phyloP scores from a whole-genome alignment of 2,329 filamentous ascomycete genomes.

The Monosporascus sp. region DNA sequence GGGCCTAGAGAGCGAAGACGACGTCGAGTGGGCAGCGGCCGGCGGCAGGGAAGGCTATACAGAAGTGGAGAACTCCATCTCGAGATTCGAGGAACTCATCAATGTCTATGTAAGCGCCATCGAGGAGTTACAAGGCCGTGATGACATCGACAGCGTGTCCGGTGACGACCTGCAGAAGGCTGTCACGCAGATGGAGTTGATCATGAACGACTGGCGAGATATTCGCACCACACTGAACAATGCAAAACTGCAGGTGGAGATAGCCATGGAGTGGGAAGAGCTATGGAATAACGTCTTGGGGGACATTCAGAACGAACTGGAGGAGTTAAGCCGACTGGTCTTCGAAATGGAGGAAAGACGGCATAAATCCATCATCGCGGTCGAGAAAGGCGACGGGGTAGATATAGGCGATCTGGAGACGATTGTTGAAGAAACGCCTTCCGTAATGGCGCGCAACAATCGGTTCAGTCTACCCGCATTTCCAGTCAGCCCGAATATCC shows the following conservation, averaged over 20 bases:
- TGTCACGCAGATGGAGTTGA: slow-evolving; percentile 83
- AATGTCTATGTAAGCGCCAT: slow-evolving; percentile 93
- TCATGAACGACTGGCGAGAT: slow-evolving; percentile 76
- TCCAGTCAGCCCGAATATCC: slow-evolving; percentile 57
- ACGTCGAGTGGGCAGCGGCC: slow-evolving; percentile 92
- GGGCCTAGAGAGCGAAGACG: slow-evolving; percentile 89
- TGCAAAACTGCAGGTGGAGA: slow-evolving; percentile 86
- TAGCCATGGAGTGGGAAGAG: slow-evolving; percentile 99
- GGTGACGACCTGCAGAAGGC: slow-evolving; percentile 66
- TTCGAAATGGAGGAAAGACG: slow-evolving; percentile 98
- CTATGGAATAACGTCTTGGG: slow-evolving; percentile 90
- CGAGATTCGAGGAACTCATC: slow-evolving; percentile 80
- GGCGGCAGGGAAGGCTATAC: slow-evolving; percentile 77
- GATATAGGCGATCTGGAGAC: slow-evolving; percentile 89
- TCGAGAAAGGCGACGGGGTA: slow-evolving; percentile 54
- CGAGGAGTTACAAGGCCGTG: slow-evolving; percentile 75
- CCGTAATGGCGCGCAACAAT: slow-evolving; percentile 49
- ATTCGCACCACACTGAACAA: slow-evolving; percentile 72
- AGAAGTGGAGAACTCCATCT: slow-evolving; percentile 68
- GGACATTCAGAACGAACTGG: slow-evolving; percentile 84
- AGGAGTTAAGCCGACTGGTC: slow-evolving; percentile 71
- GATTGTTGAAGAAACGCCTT: slow-evolving; percentile 82
- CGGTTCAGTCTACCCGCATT: slow-evolving; percentile 65
- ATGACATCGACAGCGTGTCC: slow-evolving; percentile 68
- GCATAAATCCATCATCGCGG: slow-evolving; percentile 68